Percentiles rank a stretch among this genome's conserved stretches.
Evolutionary conservation across 768 basidiomycete genomes (phyloP).

Genomic region (Candolleomyces efflorescens): DNA sequence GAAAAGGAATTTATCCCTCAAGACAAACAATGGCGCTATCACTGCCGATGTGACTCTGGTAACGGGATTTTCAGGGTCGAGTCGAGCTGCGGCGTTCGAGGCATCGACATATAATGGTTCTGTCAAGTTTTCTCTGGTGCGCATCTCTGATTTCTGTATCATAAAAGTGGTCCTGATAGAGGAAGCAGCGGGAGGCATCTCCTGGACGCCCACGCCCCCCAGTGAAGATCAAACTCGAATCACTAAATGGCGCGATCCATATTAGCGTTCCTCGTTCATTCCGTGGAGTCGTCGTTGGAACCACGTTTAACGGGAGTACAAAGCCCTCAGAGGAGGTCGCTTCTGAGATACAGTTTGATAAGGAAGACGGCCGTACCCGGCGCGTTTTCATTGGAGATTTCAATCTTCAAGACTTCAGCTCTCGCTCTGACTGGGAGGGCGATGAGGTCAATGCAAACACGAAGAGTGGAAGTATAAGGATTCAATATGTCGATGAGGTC

Average conservation of each 20-base stretch:
- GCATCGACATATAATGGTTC: neutral
- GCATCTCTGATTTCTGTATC: neutral
- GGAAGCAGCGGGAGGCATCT: neutral
- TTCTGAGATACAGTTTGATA: conserved; percentile 25
- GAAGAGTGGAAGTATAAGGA: neutral
- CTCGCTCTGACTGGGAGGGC: conserved; percentile 6
- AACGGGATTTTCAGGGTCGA: neutral
- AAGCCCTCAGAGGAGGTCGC: conserved; percentile 30
- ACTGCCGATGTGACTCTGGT: neutral
- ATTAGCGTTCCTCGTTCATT: conserved; percentile 38
- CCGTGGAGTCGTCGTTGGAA: conserved; percentile 32
- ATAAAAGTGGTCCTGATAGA: neutral
- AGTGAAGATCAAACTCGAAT: conserved; percentile 20
- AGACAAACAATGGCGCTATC: neutral
- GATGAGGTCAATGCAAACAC: conserved; percentile 12
- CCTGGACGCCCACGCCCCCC: conserved; percentile 15
- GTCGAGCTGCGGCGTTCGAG: neutral
- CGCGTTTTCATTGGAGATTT: conserved; percentile 43
- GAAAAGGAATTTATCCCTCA: neutral
- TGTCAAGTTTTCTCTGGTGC: neutral
- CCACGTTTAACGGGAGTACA: conserved; percentile 26
- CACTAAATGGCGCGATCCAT: conserved; percentile 28
- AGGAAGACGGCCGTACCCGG: conserved; percentile 25
- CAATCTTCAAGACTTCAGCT: conserved; percentile 6
- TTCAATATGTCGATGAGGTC: too few relatives aligned